phyloP scores from a whole-genome alignment of 306 rosid genomes.

The Betula pendula region DNA sequence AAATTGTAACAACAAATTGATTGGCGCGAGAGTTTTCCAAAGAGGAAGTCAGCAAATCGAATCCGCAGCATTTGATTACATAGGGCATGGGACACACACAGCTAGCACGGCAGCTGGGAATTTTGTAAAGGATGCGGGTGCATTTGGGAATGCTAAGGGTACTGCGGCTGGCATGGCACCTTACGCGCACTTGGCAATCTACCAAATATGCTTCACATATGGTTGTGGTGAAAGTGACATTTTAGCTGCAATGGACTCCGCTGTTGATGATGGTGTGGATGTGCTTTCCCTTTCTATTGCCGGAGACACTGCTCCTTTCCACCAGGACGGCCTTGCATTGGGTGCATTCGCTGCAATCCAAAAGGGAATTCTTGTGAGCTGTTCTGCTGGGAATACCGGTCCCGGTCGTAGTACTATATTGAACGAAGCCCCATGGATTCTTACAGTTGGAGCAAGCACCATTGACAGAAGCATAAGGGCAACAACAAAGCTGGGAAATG shows the following conservation, averaged over 20 bases:
- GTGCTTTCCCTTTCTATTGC: slow-evolving; percentile 74
- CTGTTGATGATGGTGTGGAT: slow-evolving; percentile 65
- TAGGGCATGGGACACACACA: slow-evolving; percentile 77
- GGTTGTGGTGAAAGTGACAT: slow-evolving; percentile 43
- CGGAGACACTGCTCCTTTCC: slow-evolving; percentile 46
- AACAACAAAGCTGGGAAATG: slow-evolving; percentile 47
- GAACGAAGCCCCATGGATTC: slow-evolving; percentile 78
- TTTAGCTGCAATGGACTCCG: slow-evolving; percentile 50
- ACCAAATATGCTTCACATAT: slow-evolving; percentile 32
- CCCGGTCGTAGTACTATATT: slow-evolving; percentile 56
- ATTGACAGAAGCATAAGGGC: slow-evolving; percentile 59
- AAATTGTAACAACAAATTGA: slow-evolving; percentile 67
- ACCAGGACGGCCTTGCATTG: slow-evolving; percentile 48
- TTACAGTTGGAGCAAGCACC: slow-evolving; percentile 55
- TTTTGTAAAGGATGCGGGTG: slow-evolving; percentile 43
- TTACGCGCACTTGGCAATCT: slow-evolving; percentile 59
- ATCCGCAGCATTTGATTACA: slow-evolving; percentile 44
- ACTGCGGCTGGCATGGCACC: slow-evolving; percentile 74
- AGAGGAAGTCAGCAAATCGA: not conserved
- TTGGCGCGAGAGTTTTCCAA: slow-evolving; percentile 62
- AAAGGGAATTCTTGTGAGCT: slow-evolving; percentile 65
- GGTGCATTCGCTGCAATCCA: slow-evolving; percentile 66
- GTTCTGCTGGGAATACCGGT: slow-evolving; percentile 63
- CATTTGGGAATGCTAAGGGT: slow-evolving; percentile 56
- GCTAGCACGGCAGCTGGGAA: slow-evolving; percentile 64